Base-by-base conservation (phyloP, 2,329 filamentous ascomycete genomes). In the Akanthomyces muscarius region DNA sequence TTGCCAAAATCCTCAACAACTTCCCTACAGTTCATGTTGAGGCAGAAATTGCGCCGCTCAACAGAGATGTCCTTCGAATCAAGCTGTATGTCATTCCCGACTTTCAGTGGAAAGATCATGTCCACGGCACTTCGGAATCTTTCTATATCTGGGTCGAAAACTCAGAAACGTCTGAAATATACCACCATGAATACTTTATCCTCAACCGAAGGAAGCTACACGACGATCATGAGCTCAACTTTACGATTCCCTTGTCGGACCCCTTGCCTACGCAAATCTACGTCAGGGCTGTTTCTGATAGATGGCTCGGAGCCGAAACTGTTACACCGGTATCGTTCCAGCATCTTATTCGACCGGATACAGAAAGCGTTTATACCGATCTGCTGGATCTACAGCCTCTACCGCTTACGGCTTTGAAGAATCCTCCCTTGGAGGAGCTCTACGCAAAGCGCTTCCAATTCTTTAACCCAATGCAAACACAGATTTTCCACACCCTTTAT, bases 141-240 rank as follows among this genome's bases (percentile, higher is more conserved):
- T 99, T 96, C 77, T 99, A 96, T 85, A 89, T 99, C 63, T 99
- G 95, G 96, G 94, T 99, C 3, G 95, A 99, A 75, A 97, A 98
- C 73, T 97, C 94, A 0, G 95, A 98, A 70, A 97, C 93, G 0
- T 93, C 92, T 0, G 93, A 98, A 75, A 98, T 99, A 47, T 98
- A 97, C 70, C 95, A 99, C 70, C 91, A 98, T 67, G 95, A 99
- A 73, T 97, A 89, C 76, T 98, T 99, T 77, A 95, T 99, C 63
- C 82, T 99, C 6, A 96, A 87, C 65, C 84, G 92, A 66, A 91
- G 86, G 75, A 97, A 97, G 80, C 82, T 99, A 2, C 86, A 96
- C 68, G 93, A 98, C 72, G 91, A 95, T n/a, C 95, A 99, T 69
- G 95, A 99, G 76, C 85, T 99, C 54, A 97, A 95, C 76, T 99